Percentiles rank a stretch among this genome's conserved stretches.
phyloP scores from a whole-genome alignment of 768 basidiomycete species.

The Daedaleopsis nitida region DNA sequence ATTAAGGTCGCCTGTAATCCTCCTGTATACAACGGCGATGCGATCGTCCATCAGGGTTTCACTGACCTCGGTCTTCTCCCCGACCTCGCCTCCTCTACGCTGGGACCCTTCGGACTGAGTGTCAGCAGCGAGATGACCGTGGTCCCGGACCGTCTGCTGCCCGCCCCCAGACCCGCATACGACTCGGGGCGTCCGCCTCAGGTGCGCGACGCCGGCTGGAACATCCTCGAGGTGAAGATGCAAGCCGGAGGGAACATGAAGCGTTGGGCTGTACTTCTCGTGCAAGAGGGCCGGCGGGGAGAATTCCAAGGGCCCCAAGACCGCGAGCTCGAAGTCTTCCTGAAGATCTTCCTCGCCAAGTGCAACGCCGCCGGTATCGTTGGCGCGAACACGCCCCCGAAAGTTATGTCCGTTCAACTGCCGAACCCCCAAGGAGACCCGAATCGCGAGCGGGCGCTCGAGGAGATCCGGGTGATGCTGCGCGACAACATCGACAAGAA shows the following conservation, averaged over 20 bases:
- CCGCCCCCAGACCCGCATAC: constrained; percentile 60
- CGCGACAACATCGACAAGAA: constrained; percentile 13
- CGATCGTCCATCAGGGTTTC: constrained; percentile 63
- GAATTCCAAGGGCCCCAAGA: constrained; percentile 47
- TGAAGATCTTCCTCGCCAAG: constrained; percentile 57
- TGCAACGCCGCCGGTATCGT: constrained; percentile 61
- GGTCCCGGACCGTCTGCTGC: constrained; percentile 66
- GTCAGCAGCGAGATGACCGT: constrained; percentile 61
- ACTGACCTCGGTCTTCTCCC: constrained; percentile 52
- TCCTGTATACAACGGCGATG: constrained; percentile 57
- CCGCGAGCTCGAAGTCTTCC: constrained; percentile 41
- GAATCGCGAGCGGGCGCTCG: constrained; percentile 36
- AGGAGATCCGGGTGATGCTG: constrained; percentile 38
- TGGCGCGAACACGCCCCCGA: constrained; percentile 40
- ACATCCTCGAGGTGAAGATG: constrained; percentile 73
- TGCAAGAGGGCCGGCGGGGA: constrained; percentile 48
- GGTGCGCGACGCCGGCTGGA: constrained; percentile 71
- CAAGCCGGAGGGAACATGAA: constrained; percentile 51
- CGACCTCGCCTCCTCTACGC: constrained; percentile 35
- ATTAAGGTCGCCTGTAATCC: constrained; percentile 66
- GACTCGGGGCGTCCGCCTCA: constrained; percentile 39
- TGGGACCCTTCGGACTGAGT: constrained; percentile 58
- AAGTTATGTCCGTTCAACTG: constrained; percentile 36
- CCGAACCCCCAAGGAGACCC: constrained; percentile 34
- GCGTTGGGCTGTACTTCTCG: constrained; percentile 69